These are phyloP conservation scores for Aspergillus leporis DNA, from an alignment of 495 filamentous ascomycete genomes.

Conservation along the genomic window DNA sequence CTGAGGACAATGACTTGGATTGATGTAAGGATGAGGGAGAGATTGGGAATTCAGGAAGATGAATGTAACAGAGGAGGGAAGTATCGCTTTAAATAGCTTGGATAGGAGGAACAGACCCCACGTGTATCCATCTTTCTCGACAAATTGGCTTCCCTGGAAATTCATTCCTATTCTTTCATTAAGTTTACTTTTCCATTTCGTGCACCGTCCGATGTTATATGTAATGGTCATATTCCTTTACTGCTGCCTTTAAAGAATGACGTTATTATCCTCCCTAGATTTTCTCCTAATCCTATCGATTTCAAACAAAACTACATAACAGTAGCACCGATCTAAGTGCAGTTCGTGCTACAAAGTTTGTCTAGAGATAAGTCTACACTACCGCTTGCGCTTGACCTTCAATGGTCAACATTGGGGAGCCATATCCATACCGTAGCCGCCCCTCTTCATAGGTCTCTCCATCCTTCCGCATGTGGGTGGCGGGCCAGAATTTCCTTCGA, in stretches of 20 bases:
- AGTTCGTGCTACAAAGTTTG: not conserved
- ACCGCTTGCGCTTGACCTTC: conserved; percentile 22
- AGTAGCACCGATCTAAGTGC: not conserved
- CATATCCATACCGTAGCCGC: conserved; percentile 39
- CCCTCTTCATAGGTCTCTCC: conserved; percentile 42
- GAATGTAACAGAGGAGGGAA: not conserved
- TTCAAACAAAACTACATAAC: not conserved
- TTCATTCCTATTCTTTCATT: no score
- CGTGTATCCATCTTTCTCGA: no score
- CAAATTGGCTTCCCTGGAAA: no score
- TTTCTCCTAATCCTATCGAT: not conserved
- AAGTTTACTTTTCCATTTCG: no score
- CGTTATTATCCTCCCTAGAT: not conserved
- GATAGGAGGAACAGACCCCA: not conserved
- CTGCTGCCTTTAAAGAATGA: not conserved
- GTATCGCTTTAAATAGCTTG: not conserved
- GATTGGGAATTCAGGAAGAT: not conserved
- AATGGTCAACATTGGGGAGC: conserved; percentile 44
- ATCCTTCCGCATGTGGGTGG: conserved; percentile 43
- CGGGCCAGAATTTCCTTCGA: conserved; percentile 41
- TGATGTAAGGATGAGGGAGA: not conserved
- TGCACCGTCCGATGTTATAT: no score
- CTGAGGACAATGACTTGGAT: no score
- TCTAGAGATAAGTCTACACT: conserved; percentile 5
- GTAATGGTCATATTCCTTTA: not conserved